Conservation (phyloP, 208 protist genomes). For the Trypanosoma scelopori region DNA sequence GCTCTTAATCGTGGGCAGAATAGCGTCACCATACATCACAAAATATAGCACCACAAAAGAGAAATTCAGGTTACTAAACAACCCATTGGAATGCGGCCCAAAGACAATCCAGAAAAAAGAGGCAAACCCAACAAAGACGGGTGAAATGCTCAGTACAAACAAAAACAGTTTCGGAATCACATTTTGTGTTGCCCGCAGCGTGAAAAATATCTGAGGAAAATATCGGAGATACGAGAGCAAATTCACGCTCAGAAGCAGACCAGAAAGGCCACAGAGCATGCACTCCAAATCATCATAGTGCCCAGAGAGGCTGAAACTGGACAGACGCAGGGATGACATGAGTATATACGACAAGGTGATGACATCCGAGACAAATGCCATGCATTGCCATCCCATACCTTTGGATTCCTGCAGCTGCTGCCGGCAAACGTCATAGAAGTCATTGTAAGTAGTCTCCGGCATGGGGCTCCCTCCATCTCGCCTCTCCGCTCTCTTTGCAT, state of each 20-base stretch:
- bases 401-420: slow-evolving; percentile 42
- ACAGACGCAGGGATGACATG: slow-evolving; percentile 27
- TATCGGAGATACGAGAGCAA: slow-evolving; percentile 55
- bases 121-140: slow-evolving; percentile 53
- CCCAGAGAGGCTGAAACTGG: slow-evolving; percentile 22
- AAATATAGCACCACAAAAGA: slow-evolving; percentile 51
- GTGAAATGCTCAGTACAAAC: slow-evolving; percentile 38
- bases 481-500: background rate
- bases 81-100: slow-evolving; percentile 40
- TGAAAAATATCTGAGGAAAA: slow-evolving; percentile 53
- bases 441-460: slow-evolving; percentile 42
- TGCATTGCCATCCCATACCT: slow-evolving; percentile 48
- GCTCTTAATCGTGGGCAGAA: slow-evolving; percentile 40
- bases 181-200: slow-evolving; percentile 38
- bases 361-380: slow-evolving; percentile 30
- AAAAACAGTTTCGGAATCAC: slow-evolving; percentile 44
- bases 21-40: slow-evolving; percentile 58
- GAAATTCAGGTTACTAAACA: slow-evolving; percentile 39
- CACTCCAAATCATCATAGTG: slow-evolving; percentile 30
- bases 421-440: slow-evolving; percentile 40
- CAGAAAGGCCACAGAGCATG: slow-evolving; percentile 38
- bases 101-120: slow-evolving; percentile 58
- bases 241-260: slow-evolving; percentile 37
- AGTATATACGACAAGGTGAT: slow-evolving; percentile 32
- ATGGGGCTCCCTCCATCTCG: slow-evolving; percentile 23